phyloP scores from a whole-genome alignment of 176 grass and related monocot genomes.

The Musa troglodytarum region DNA sequence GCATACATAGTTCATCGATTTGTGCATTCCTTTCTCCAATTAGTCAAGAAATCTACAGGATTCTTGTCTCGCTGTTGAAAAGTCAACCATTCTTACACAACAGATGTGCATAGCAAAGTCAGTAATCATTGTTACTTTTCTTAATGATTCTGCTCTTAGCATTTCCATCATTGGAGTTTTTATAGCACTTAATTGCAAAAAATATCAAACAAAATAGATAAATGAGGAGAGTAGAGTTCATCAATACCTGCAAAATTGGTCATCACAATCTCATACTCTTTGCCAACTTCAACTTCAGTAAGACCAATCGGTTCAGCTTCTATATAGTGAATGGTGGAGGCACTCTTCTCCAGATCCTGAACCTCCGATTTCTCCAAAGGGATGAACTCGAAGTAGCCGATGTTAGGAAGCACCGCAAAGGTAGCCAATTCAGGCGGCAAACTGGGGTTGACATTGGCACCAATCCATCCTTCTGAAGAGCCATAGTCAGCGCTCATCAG shows the following conservation, averaged over 20 bases:
- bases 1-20: no score
- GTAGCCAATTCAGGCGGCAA: constrained; percentile 47
- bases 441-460: constrained; percentile 51
- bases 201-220: not conserved
- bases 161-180: no score
- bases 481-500: constrained; percentile 80
- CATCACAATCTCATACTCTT: constrained; percentile 77
- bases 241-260: constrained; percentile 82
- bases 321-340: constrained; percentile 18
- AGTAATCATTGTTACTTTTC: no score
- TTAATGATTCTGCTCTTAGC: no score
- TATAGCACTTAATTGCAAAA: no score
- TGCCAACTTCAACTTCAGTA: constrained; percentile 60
- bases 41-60: no score
- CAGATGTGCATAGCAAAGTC: no score
- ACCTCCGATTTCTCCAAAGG: constrained; percentile 14
- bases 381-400: constrained; percentile 90
- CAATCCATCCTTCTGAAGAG: constrained; percentile 77
- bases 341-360: not conserved
- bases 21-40: no score
- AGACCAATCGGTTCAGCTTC: constrained; percentile 52
- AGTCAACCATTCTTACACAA: no score
- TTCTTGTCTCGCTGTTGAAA: no score
- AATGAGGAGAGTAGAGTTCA: not conserved
- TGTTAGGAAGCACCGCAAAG: constrained; percentile 77